Evolutionary conservation across 345 rosid species (phyloP).

Genomic region (Camelina laxa): DNA sequence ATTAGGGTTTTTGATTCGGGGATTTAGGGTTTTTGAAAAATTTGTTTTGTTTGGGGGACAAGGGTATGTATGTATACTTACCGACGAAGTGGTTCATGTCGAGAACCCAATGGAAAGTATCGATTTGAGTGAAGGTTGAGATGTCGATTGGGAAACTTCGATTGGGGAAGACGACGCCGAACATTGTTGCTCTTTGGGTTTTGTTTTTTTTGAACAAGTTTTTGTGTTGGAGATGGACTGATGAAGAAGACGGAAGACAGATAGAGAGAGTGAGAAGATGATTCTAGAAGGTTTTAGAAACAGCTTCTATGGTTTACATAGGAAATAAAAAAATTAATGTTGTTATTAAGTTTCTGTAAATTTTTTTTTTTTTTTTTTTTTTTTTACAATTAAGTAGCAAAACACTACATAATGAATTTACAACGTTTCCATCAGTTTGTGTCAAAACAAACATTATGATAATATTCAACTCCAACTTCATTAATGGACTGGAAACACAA

Average conservation of each 20-base stretch:
- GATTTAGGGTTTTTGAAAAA: neutral
- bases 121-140: constrained; percentile 87
- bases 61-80: constrained; percentile 13
- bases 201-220: too few species aligned
- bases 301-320: neutral
- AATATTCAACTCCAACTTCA: too few species aligned
- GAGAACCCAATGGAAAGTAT: constrained; percentile 91
- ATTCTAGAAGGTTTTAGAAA: constrained; percentile 23
- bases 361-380: too few species aligned
- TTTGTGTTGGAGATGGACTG: neutral
- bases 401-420: too few species aligned
- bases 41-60: neutral
- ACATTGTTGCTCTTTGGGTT: constrained; percentile 49
- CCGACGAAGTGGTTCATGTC: constrained; percentile 98
- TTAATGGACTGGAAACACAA: too few species aligned
- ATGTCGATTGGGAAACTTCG: constrained; percentile 95
- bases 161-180: constrained; percentile 94
- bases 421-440: too few species aligned
- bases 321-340: too few species aligned
- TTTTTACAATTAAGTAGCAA: too few species aligned
- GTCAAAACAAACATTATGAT: too few species aligned
- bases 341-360: too few species aligned
- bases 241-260: constrained; percentile 6
- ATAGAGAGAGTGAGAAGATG: neutral
- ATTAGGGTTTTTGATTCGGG: neutral